Evolutionary conservation across 495 filamentous ascomycete genomes (phyloP).

Genomic region (Staphylotrichum longicolle): DNA sequence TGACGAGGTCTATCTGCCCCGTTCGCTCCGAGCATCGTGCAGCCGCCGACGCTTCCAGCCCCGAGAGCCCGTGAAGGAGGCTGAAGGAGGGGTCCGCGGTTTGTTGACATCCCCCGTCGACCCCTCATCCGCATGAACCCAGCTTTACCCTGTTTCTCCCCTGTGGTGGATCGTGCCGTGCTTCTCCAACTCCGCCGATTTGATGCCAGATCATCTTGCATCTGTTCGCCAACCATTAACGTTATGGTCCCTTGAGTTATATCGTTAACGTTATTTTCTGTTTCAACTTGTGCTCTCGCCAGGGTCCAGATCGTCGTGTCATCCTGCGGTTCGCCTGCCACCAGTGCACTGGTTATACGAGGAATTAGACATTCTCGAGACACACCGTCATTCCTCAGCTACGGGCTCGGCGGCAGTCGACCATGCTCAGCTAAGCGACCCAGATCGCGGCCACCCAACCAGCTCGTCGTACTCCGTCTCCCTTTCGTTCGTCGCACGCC

Average conservation of each 20-base stretch:
- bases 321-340: background rate
- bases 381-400: background rate
- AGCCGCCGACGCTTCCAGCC: background rate
- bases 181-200: background rate
- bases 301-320: background rate
- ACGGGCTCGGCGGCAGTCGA: background rate
- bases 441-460: slow-evolving; percentile 4
- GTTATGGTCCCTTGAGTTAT: slow-evolving; percentile 1
- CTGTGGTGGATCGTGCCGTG: slow-evolving; percentile 5
- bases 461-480: background rate
- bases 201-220: slow-evolving; percentile 16
- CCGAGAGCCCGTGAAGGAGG: background rate
- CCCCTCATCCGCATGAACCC: slow-evolving; percentile 6
- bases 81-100: background rate
- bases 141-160: slow-evolving; percentile 2
- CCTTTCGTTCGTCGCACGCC: background rate
- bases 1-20: background rate
- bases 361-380: background rate
- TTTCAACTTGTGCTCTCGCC: background rate
- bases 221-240: background rate
- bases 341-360: slow-evolving; percentile 1
- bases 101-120: slow-evolving; percentile 16
- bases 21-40: background rate
- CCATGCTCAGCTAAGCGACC: slow-evolving; percentile 17
- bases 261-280: background rate